Base-by-base conservation (phyloP, 768 basidiomycete genomes). In the Rhodotorula paludigena region DNA sequence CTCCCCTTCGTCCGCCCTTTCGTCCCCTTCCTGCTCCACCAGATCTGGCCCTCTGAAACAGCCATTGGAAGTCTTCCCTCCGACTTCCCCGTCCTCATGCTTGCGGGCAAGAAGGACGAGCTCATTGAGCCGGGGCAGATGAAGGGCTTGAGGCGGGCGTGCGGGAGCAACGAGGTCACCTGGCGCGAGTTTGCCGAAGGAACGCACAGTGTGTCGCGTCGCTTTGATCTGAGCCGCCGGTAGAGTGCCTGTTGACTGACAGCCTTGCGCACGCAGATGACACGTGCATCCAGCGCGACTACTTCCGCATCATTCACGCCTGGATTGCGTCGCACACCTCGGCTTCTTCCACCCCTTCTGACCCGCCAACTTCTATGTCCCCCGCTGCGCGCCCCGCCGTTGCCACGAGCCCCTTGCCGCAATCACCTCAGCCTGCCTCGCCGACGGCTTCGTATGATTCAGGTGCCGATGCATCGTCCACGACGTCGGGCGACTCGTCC, bases 11-110 rank as follows among this genome's bases (percentile, higher is more conserved):
- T 92, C 38, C 81, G 84, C 0, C 87, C 86, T 6, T 82, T 92
- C 75, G 80, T 89, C 28, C 88, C 88, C n/a, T 71, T 78, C 78
- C 83, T 92, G 20, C 88, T 90, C 72, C 86, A 91, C 74, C 86
- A 94, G 77, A 88, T 87, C 76, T 94, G 92, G 92, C 85, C 90
- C 75, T 89, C 89, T 1, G 83, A 83, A 1, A 82, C 83, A 7
- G 85, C 86, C 75, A 82, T 89, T 42, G 82, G 82, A 0, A 65
- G 64, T 3, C 76, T 82, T 36, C 79, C 78, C 0, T 45, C 66
- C 1, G 44, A 74, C 10, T 77, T 78, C 20, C 90, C 90, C 0
- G 86, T 92, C 16, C 81, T 96, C 28, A 87, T 94, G 84, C 79
- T 97, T 35, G 88, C 87, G 60, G 93, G 93, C 2, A 74, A 76